Conservation (phyloP, 2,329 filamentous ascomycete species). For the Coccinonectria pachysandricola region DNA sequence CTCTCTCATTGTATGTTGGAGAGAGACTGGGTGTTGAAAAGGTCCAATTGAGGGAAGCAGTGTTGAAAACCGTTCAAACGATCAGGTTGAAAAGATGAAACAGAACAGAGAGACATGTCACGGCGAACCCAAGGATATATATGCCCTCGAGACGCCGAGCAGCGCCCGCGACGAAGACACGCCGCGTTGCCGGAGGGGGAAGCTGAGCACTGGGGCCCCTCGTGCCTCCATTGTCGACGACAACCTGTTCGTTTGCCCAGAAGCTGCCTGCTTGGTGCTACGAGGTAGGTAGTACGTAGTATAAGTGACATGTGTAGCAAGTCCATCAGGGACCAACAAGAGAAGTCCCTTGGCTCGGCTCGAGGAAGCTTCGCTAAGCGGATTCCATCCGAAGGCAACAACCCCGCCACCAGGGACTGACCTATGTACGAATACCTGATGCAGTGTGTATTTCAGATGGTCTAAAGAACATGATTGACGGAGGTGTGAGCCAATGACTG, state of each 20-base stretch:
- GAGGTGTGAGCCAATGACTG: slow-evolving; percentile 30
- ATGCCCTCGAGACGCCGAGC: too few species aligned
- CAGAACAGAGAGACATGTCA: slow-evolving; percentile 3
- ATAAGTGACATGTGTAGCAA: too few species aligned
- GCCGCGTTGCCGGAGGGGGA: not conserved
- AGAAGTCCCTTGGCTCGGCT: slow-evolving; percentile 6
- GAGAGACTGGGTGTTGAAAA: slow-evolving; percentile 20
- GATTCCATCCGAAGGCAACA: slow-evolving; percentile 14
- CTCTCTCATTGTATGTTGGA: slow-evolving; percentile 50
- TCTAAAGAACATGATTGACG: too few species aligned
- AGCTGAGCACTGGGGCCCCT: not conserved
- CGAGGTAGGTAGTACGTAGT: too few species aligned
- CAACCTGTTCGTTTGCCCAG: too few species aligned
- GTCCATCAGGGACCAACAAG: too few species aligned
- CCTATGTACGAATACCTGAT: too few species aligned
- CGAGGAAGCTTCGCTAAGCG: slow-evolving; percentile 7
- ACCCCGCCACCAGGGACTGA: slow-evolving; percentile 17
- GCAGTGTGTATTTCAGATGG: too few species aligned
- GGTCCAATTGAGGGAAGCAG: slow-evolving; percentile 15
- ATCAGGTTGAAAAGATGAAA: slow-evolving; percentile 17
- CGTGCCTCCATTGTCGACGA: not conserved
- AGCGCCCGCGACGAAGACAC: slow-evolving; percentile 1
- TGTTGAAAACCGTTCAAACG: slow-evolving; percentile 24
- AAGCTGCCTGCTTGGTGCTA: too few species aligned
- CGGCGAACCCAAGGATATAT: slow-evolving; percentile 15